Percentiles rank a stretch among this genome's conserved stretches.
phyloP scores from a whole-genome alignment of 1,284 basidiomycete genomes.

The Melanopsichium pennsylvanicum region DNA sequence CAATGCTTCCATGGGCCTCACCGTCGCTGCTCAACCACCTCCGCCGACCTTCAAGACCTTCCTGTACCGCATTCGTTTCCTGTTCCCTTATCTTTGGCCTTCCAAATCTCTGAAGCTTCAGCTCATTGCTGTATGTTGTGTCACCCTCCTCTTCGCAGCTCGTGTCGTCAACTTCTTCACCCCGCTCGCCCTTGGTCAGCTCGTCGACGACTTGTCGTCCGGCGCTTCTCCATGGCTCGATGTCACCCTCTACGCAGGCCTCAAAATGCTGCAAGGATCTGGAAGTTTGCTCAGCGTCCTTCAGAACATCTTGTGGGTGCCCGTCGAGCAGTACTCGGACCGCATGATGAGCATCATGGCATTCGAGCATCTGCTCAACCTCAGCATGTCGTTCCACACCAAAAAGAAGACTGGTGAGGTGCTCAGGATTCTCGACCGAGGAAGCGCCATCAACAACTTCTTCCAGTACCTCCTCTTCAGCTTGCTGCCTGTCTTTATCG shows the following conservation, averaged over 20 bases:
- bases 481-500: conserved; percentile 80
- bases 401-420: conserved; percentile 76
- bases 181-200: conserved; percentile 76
- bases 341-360: conserved; percentile 63
- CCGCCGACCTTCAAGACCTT: conserved; percentile 58
- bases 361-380: conserved; percentile 66
- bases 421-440: conserved; percentile 74
- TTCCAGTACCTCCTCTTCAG: conserved; percentile 74
- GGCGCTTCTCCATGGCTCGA: conserved; percentile 51
- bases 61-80: conserved; percentile 69
- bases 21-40: conserved; percentile 50
- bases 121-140: conserved; percentile 75
- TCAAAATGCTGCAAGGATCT: conserved; percentile 67
- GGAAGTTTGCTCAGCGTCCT: conserved; percentile 62
- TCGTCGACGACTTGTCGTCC: conserved; percentile 69
- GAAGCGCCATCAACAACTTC: conserved; percentile 70
- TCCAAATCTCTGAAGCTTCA: conserved; percentile 74
- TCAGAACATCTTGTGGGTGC: conserved; percentile 71
- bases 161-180: conserved; percentile 78
- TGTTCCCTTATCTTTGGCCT: conserved; percentile 85
- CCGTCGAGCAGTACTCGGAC: conserved; percentile 82
- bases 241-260: conserved; percentile 61
- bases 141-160: conserved; percentile 76
- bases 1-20: conserved; percentile 58
- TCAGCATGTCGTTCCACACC: conserved; percentile 85